Percentiles rank a stretch among this genome's conserved stretches.
Evolutionary conservation across 1,284 basidiomycete species (phyloP).

Genomic region (Microbotryum saponariae): DNA sequence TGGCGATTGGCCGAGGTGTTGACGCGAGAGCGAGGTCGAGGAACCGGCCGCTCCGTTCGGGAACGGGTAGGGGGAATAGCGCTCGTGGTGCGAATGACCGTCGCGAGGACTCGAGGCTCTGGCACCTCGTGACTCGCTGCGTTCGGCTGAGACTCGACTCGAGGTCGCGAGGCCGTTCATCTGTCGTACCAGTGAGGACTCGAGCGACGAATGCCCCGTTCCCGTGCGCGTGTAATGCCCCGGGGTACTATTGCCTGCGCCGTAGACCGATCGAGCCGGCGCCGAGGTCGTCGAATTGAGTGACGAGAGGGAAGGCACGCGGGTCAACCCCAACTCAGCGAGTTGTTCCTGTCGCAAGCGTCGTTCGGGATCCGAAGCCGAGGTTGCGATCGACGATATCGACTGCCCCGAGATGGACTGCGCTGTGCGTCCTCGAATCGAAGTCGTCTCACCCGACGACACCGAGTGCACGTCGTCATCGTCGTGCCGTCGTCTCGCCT

Average conservation of each 20-base stretch:
- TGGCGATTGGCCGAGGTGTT: not conserved
- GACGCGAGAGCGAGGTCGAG: not conserved
- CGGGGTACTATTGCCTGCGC: slow-evolving; percentile 7
- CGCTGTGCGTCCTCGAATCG: too few species aligned
- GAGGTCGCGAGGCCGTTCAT: slow-evolving; percentile 28
- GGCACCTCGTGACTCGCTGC: slow-evolving; percentile 2
- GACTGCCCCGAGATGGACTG: slow-evolving; percentile 6
- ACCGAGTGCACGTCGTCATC: slow-evolving; percentile 37
- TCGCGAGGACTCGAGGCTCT: slow-evolving; percentile 3
- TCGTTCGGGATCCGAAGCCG: slow-evolving; percentile 27
- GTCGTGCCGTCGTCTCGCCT: slow-evolving; percentile 30
- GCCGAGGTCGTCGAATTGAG: slow-evolving; percentile 12
- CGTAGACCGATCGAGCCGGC: not conserved
- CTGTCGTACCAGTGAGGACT: slow-evolving; percentile 13
- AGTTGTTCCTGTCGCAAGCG: slow-evolving; percentile 1
- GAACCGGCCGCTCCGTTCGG: not conserved
- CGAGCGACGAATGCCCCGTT: slow-evolving; percentile 24
- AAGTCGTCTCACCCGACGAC: slow-evolving; percentile 32
- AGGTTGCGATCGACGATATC: slow-evolving; percentile 28
- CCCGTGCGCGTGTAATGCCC: slow-evolving; percentile 16
- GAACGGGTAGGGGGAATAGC: slow-evolving; percentile 2
- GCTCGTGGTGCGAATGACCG: not conserved
- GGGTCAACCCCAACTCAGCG: slow-evolving; percentile 6
- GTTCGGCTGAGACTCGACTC: not conserved
- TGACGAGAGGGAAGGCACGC: slow-evolving; percentile 9